Conservation (phyloP, 2,329 filamentous ascomycete species). For the Colletotrichum cuscutae region DNA sequence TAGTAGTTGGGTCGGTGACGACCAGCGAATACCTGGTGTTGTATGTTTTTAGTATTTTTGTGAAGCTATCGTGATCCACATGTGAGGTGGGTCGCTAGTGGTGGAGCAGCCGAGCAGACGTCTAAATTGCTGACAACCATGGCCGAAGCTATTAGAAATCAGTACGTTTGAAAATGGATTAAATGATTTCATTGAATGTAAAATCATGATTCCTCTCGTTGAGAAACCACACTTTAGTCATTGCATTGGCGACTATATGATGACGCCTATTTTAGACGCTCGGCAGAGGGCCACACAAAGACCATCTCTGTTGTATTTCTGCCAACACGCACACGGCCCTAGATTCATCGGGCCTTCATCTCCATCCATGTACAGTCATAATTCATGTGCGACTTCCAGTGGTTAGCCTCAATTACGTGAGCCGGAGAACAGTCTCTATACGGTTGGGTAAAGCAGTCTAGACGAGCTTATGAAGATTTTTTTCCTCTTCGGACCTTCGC, state of each 20-base stretch:
- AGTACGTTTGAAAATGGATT: no score
- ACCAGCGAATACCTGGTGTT: conserved; percentile 4
- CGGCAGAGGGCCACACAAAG: no score
- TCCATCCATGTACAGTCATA: not conserved
- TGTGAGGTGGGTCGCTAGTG: not conserved
- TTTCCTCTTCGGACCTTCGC: not conserved
- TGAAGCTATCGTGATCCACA: not conserved
- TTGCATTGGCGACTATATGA: not conserved
- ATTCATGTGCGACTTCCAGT: not conserved
- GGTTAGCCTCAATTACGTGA: not conserved
- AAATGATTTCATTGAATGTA: not conserved
- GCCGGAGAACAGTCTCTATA: not conserved
- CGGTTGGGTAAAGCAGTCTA: not conserved
- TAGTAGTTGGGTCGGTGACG: not conserved
- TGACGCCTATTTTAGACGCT: not conserved
- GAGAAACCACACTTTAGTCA: no score
- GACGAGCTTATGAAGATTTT: not conserved
- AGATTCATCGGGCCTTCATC: not conserved
- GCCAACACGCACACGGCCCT: not conserved
- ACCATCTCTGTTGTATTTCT: not conserved
- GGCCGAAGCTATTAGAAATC: not conserved
- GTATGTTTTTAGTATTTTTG: not conserved
- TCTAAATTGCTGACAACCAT: not conserved
- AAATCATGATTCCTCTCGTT: no score
- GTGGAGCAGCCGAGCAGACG: not conserved